Conservation (phyloP, 2,329 filamentous ascomycete genomes). For the Aphanocladium album region DNA sequence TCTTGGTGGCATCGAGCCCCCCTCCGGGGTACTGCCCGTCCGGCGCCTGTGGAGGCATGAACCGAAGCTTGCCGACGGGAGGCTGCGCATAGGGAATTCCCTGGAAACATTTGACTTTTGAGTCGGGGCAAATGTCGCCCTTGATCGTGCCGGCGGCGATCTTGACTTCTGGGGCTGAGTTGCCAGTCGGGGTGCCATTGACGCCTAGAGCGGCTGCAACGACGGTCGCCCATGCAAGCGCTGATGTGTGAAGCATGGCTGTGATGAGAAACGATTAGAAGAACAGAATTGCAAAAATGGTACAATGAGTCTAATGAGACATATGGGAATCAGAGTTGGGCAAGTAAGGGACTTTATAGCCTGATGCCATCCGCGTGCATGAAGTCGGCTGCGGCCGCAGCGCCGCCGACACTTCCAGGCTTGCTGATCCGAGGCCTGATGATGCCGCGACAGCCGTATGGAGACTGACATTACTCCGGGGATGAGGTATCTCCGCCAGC, state of each 20-base stretch:
- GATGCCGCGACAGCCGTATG: background rate
- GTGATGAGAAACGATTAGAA: no score
- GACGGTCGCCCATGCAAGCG: background rate
- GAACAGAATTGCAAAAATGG: no score
- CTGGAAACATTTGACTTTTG: conserved; percentile 11
- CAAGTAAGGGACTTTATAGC: no score
- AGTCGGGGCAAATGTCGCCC: background rate
- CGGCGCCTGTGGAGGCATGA: conserved; percentile 15
- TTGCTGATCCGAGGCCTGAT: no score
- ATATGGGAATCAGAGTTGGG: no score
- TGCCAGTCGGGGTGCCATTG: background rate
- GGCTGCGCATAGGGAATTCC: conserved; percentile 20
- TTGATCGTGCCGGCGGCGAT: background rate
- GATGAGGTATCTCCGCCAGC: no score
- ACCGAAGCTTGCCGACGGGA: conserved; percentile 14
- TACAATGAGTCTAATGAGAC: no score
- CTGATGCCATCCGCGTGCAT: no score
- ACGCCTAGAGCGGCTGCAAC: background rate
- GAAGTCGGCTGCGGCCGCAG: no score
- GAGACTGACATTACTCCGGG: background rate
- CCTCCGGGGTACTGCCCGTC: conserved; percentile 2
- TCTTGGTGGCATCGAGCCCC: conserved; percentile 12
- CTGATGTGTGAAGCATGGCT: background rate
- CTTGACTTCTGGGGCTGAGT: background rate
- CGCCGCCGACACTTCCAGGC: no score